These are phyloP conservation scores for Kappamyces sp. DNA, from an alignment of 192 early-diverging fungal species.

Conservation along the genomic window DNA sequence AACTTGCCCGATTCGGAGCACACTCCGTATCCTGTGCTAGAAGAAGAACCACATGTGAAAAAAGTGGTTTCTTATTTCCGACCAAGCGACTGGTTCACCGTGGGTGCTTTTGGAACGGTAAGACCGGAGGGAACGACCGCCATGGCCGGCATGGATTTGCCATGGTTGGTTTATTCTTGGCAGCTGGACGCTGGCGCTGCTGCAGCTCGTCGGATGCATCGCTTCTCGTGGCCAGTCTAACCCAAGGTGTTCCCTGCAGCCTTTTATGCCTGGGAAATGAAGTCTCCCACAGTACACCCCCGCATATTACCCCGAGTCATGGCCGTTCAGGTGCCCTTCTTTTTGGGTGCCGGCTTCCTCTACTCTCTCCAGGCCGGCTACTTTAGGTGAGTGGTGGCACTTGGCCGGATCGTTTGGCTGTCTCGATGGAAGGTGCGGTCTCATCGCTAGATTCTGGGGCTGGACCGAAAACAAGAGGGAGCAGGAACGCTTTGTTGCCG, in stretches of 20 bases:
- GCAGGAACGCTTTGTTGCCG: constrained; percentile 43
- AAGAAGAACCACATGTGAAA: constrained; percentile 83
- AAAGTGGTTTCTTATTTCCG: constrained; percentile 89
- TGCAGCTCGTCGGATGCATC: too few species aligned
- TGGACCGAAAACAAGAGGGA: constrained; percentile 82
- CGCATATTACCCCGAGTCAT: constrained; percentile 34
- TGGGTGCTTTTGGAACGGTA: constrained; percentile 53
- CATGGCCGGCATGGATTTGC: too few species aligned
- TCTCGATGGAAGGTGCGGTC: constrained; percentile 11
- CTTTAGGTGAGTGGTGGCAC: constrained; percentile 45
- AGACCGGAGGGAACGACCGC: too few species aligned
- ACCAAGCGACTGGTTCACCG: constrained; percentile 63
- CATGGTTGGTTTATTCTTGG: too few species aligned
- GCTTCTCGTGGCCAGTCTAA: too few species aligned
- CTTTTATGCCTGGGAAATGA: constrained; percentile 67
- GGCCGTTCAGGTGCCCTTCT: constrained; percentile 47
- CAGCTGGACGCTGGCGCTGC: too few species aligned
- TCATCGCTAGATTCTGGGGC: constrained; percentile 84
- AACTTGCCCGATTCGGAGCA: constrained; percentile 45
- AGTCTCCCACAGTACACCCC: constrained; percentile 38
- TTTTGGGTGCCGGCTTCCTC: constrained; percentile 67
- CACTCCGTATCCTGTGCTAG: constrained; percentile 74
- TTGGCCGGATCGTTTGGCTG: constrained; percentile 8
- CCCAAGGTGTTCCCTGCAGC: constrained; percentile 74
- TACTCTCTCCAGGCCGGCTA: constrained; percentile 66